Evolutionary conservation across 306 rosid genomes (phyloP).

Genomic region (Begonia masoniana): DNA sequence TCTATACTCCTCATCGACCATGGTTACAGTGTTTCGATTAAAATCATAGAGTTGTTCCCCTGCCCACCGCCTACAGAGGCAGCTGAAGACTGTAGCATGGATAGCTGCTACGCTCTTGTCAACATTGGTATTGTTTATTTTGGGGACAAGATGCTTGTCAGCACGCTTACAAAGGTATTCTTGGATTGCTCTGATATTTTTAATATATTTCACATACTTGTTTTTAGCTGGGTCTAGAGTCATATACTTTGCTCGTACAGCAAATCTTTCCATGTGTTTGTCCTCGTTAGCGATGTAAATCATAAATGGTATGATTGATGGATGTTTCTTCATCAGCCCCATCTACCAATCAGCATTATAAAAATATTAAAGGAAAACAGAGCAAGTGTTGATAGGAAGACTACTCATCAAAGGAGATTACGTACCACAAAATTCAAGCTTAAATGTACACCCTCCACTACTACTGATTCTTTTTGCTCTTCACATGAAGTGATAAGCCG

Average conservation of each 20-base stretch:
- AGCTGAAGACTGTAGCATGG: slow-evolving; percentile 93
- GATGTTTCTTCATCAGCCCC: slow-evolving; percentile 99
- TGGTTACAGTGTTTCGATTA: slow-evolving; percentile 56
- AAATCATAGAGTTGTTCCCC: slow-evolving; percentile 85
- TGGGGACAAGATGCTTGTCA: slow-evolving; percentile 95
- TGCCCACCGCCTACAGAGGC: slow-evolving; percentile 75
- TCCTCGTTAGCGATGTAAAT: slow-evolving; percentile 85
- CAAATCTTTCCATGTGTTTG: slow-evolving; percentile 91
- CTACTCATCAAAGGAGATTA: neutral
- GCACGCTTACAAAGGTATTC: slow-evolving; percentile 95
- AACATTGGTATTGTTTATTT: slow-evolving; percentile 93
- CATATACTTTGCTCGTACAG: slow-evolving; percentile 98
- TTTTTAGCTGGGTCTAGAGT: slow-evolving; percentile 92
- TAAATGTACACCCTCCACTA: slow-evolving; percentile 96
- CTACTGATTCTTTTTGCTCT: slow-evolving; percentile 84
- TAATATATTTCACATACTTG: slow-evolving; percentile 88
- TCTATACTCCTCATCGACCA: slow-evolving; percentile 84
- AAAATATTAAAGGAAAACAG: slow-evolving; percentile 2
- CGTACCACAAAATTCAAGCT: slow-evolving; percentile 92
- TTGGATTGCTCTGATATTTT: slow-evolving; percentile 91
- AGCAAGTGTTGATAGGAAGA: neutral
- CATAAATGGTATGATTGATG: slow-evolving; percentile 94
- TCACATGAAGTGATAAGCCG: slow-evolving; percentile 94
- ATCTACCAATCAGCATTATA: slow-evolving; percentile 30
- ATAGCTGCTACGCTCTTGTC: slow-evolving; percentile 97